Evolutionary conservation across 768 basidiomycete species (phyloP).

Genomic region (Ramaria rubella): DNA sequence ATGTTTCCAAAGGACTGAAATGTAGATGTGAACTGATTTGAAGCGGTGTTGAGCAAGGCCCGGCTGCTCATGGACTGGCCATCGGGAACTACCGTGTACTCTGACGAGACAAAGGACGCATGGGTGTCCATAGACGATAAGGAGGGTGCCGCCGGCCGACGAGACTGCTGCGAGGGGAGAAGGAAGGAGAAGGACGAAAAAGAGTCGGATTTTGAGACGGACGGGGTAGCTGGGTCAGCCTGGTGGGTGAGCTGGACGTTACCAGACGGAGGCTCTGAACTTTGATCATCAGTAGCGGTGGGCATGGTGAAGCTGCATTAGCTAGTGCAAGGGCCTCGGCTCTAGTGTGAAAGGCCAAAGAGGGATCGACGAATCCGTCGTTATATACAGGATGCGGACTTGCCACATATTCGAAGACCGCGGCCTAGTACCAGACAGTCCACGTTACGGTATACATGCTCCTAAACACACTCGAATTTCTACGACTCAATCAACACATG

Average conservation of each 20-base stretch:
- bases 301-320: background rate
- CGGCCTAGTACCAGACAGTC: conserved; percentile 3
- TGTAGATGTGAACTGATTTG: background rate
- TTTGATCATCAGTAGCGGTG: background rate
- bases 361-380: background rate
- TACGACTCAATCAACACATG: background rate
- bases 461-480: background rate
- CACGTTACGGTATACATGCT: background rate
- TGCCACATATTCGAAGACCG: conserved; percentile 2
- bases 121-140: background rate
- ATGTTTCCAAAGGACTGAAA: background rate
- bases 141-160: background rate
- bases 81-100: background rate
- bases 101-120: background rate
- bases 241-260: background rate
- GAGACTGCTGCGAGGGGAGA: background rate
- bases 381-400: conserved; percentile 2
- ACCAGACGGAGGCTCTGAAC: background rate
- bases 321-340: background rate
- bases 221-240: background rate
- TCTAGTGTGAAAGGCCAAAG: background rate
- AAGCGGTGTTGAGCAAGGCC: background rate
- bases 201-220: background rate
- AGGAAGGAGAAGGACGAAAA: background rate
- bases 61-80: background rate